Evolutionary conservation across 1,139 yeast species (phyloP), one percentile per base, ranked within the genome.

Genomic region (Blastobotrys persicus): DNA sequence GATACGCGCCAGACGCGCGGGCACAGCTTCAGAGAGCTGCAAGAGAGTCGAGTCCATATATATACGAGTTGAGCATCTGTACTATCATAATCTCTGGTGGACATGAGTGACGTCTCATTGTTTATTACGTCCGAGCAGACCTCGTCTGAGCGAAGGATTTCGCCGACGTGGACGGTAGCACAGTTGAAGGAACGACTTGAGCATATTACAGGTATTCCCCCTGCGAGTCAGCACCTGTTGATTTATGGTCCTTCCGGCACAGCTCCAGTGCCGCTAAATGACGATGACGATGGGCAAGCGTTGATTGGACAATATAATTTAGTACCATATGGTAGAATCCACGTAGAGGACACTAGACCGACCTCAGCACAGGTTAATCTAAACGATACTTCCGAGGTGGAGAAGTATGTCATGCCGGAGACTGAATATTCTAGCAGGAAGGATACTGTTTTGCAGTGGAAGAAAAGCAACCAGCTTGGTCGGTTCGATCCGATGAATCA

Each of bases 401-500:
- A 70, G 46, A 67, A 64, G 40, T 88, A 76, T 63, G 73, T 78
- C 55, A 70, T 88, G 64, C 70, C 82, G 2, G 88, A 83, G 44
- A 82, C 77, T 46, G 88, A 83, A 42, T 91, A 91, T 64, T 82
- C 77, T 37, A 71, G 72, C 48, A 72, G 85, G 48, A 51, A 67
- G 2, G 80, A 83, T 49, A 75, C 92, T 0, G 95, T 88, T 2
- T 74, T 85, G 52, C 76, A 75, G 46, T 91, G 96, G 95, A 89
- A 89, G 66, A 75, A 76, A 52, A 69, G 74, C 38, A 76, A 85
- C 55, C 68, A 78, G 51, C 68, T 88, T 20, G 96, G 96, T 0
- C 71, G 92, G 46, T 89, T 84, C 62, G 79, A 84, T 56, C 87
- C 91, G 0, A 65, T n/a, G 6, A 14, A 19, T 58, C 62, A 20